Conservation (phyloP, 371 early-diverging fungal genomes). For the Funneliformis caledonium region DNA sequence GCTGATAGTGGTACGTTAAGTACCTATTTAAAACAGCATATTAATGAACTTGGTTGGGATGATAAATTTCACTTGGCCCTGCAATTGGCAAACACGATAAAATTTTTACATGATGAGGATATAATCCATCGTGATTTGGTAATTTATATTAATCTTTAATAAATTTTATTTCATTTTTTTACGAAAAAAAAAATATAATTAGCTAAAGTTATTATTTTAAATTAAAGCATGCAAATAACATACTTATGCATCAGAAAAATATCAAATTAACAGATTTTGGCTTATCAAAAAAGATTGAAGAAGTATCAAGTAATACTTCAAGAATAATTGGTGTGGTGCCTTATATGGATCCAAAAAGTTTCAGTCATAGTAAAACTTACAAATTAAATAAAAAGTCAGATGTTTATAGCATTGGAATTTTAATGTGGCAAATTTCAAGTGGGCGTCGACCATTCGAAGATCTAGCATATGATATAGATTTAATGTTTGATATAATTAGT, state of each 20-base stretch:
- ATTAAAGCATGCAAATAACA: too few species aligned
- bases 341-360: neutral
- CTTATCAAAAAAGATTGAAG: too few species aligned
- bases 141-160: neutral
- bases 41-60: neutral
- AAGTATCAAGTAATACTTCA: too few species aligned
- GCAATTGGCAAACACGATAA: neutral
- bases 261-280: too few species aligned
- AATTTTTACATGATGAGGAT: conserved; percentile 2
- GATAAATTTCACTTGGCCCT: neutral
- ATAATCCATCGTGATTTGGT: conserved; percentile 20
- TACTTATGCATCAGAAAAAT: too few species aligned
- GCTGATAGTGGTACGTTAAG: neutral
- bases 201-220: too few species aligned
- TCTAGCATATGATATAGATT: too few species aligned
- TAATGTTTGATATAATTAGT: too few species aligned
- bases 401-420: neutral
- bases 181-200: too few species aligned
- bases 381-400: neutral
- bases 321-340: neutral
- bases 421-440: too few species aligned
- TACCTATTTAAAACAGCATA: conserved; percentile 2
- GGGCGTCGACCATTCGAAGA: too few species aligned
- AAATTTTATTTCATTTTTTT: too few species aligned
- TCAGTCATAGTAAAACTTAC: neutral